Percentiles rank a stretch among this genome's conserved stretches.
Conservation (phyloP, 768 basidiomycete species). For the Trametes meyenii region DNA sequence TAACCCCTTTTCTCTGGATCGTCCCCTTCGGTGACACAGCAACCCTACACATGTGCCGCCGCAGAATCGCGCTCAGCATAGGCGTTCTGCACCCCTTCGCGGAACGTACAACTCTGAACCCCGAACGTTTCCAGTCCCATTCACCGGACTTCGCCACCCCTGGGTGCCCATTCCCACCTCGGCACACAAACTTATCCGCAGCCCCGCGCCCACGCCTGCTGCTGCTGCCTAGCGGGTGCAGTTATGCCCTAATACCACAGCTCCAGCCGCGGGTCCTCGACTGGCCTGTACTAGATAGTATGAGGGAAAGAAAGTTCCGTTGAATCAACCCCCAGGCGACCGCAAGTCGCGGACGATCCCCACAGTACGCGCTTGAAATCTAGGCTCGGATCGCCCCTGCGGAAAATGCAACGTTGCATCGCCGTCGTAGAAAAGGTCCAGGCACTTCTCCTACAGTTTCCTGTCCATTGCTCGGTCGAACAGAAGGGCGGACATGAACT, state of each 20-base stretch:
- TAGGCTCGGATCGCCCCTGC: not conserved
- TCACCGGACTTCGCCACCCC: not conserved
- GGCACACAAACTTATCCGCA: not conserved
- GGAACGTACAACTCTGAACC: not conserved
- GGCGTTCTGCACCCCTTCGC: not conserved
- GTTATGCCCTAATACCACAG: slow-evolving; percentile 3
- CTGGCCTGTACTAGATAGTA: not conserved
- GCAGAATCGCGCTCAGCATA: not conserved
- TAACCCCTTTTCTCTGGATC: too few relatives aligned
- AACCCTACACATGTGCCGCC: not conserved
- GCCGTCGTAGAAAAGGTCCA: not conserved
- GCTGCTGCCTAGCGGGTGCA: slow-evolving; percentile 7
- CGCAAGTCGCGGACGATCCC: not conserved
- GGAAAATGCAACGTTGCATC: not conserved
- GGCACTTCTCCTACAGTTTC: not conserved
- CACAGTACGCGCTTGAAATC: not conserved
- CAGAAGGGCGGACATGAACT: slow-evolving; percentile 14
- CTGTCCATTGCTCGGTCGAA: not conserved
- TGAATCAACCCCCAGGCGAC: not conserved
- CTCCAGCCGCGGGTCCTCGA: too few relatives aligned
- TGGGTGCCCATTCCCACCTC: not conserved
- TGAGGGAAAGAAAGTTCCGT: not conserved
- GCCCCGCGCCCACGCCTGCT: slow-evolving; percentile 6
- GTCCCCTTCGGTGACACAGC: too few relatives aligned
- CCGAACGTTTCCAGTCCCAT: not conserved